Percentiles rank a stretch among this genome's conserved stretches.
Conservation (phyloP, 257 asterid species). For the Penstemon newberryi region DNA sequence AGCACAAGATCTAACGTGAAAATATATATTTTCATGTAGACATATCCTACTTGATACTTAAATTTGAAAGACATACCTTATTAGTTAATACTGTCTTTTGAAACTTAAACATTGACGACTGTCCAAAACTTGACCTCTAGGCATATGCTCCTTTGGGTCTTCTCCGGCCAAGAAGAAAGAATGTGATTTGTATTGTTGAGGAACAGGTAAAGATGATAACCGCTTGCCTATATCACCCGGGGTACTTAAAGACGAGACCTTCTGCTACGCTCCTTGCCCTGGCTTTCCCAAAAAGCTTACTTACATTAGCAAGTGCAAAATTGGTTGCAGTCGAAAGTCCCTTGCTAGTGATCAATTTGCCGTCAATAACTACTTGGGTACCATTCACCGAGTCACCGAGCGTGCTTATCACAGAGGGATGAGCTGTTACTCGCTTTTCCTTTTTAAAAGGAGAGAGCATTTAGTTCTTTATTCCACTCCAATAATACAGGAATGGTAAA, state of each 20-base stretch:
- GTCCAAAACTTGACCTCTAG: neutral
- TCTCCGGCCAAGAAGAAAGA: slow-evolving; percentile 4
- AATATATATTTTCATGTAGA: neutral
- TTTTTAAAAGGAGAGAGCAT: slow-evolving; percentile 33
- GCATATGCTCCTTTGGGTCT: neutral
- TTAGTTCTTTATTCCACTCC: slow-evolving; percentile 10
- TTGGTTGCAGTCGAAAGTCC: slow-evolving; percentile 65
- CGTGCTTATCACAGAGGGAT: slow-evolving; percentile 48
- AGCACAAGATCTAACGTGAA: neutral
- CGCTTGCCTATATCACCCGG: slow-evolving; percentile 27
- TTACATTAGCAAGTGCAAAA: slow-evolving; percentile 72
- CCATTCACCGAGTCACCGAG: slow-evolving; percentile 37
- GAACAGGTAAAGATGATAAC: neutral
- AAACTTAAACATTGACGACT: neutral
- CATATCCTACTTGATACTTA: neutral
- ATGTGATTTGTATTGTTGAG: neutral
- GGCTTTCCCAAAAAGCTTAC: slow-evolving; percentile 77
- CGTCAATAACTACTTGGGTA: slow-evolving; percentile 75
- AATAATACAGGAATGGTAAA: no score
- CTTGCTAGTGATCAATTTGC: slow-evolving; percentile 71
- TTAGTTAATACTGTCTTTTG: neutral
- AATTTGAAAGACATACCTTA: neutral
- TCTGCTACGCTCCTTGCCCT: slow-evolving; percentile 96
- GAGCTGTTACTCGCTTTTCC: slow-evolving; percentile 68
- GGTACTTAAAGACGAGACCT: slow-evolving; percentile 80